These are phyloP conservation scores for Noccaea bulbosa DNA, from an alignment of 345 rosid genomes.

Conservation along the genomic window DNA sequence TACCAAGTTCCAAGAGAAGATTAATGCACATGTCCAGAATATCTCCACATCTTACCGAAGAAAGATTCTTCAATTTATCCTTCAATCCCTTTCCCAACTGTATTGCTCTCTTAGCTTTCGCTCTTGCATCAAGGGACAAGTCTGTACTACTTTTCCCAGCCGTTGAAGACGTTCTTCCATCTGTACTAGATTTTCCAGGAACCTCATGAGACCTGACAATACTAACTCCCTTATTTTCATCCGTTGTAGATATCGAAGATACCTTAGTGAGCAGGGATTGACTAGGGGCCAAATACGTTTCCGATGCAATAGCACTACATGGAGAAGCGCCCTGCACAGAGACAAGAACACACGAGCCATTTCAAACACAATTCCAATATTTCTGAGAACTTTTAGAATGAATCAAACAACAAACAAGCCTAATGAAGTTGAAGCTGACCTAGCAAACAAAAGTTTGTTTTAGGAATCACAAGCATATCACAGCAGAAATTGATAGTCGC, in stretches of 20 bases:
- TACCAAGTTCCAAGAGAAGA: constrained; percentile 12
- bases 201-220: constrained; percentile 99
- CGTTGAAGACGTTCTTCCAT: constrained; percentile 69
- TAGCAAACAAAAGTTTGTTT: constrained; percentile 7
- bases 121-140: constrained; percentile 83
- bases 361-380: constrained; percentile 11
- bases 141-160: constrained; percentile 85
- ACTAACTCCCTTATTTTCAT: constrained; percentile 99
- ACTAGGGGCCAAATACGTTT: constrained; percentile 50
- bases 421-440: constrained; percentile 17
- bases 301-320: constrained; percentile 49
- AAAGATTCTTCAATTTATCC: constrained; percentile 70
- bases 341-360: constrained; percentile 6
- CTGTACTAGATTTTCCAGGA: constrained; percentile 99
- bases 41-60: constrained; percentile 52
- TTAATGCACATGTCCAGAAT: background rate
- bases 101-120: constrained; percentile 87
- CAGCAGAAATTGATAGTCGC: background rate
- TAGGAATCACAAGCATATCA: background rate
- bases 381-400: background rate
- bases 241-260: constrained; percentile 92
- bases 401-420: background rate
- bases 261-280: constrained; percentile 76
- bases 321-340: constrained; percentile 59
- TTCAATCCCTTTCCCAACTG: constrained; percentile 71